Evolutionary conservation across 352 stramenopile genomes (phyloP).

Genomic region (Phytophthora citricola): DNA sequence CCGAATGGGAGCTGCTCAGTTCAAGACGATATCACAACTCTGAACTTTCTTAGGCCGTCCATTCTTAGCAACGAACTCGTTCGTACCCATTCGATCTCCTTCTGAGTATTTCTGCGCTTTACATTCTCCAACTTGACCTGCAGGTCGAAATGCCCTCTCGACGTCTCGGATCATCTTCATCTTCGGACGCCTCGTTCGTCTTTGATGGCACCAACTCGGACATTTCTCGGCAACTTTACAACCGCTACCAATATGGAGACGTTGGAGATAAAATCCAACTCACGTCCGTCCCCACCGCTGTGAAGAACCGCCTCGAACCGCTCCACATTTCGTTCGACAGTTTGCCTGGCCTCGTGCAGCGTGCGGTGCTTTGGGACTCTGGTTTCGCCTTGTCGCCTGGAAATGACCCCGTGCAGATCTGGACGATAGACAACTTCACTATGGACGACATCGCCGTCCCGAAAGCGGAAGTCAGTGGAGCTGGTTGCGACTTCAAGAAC

Average conservation of each 20-base stretch:
- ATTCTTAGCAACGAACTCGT: too few species aligned
- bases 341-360: slow-evolving; percentile 37
- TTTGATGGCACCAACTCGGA: slow-evolving; percentile 49
- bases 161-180: slow-evolving; percentile 2
- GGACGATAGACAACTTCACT: slow-evolving; percentile 20
- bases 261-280: slow-evolving; percentile 5
- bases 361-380: slow-evolving; percentile 46
- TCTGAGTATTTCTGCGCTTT: not conserved
- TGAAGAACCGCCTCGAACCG: slow-evolving; percentile 12
- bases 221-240: slow-evolving; percentile 43
- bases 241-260: slow-evolving; percentile 21
- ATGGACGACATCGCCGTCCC: slow-evolving; percentile 38
- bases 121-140: too few species aligned
- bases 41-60: too few species aligned
- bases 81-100: not conserved
- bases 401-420: slow-evolving; percentile 26
- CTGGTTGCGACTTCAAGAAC: slow-evolving; percentile 25
- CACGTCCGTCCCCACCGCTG: slow-evolving; percentile 10
- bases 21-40: too few species aligned
- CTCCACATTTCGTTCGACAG: slow-evolving; percentile 25
- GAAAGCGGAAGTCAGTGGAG: slow-evolving; percentile 3
- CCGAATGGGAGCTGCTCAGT: too few species aligned
- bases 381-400: slow-evolving; percentile 31
- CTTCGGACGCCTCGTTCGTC: slow-evolving; percentile 19
- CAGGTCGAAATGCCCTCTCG: not conserved